These are phyloP conservation scores for Cantharellus cinnabarinus DNA, from an alignment of 768 basidiomycete genomes.

Conservation along the genomic window DNA sequence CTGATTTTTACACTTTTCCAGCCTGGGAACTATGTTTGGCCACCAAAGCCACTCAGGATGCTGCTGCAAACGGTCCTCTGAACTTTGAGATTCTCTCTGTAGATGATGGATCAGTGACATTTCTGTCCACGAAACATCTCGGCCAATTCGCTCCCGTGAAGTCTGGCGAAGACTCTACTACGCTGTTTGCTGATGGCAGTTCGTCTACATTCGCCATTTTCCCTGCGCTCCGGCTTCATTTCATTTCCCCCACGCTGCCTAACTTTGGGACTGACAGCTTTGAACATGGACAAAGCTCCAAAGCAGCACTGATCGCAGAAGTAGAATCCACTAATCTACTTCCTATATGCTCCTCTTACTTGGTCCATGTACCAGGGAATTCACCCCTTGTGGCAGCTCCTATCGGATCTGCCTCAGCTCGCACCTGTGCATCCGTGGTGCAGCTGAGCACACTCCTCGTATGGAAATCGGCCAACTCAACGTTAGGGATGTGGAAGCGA, in stretches of 20 bases:
- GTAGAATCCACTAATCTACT: conserved; percentile 22
- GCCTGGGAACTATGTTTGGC: conserved; percentile 42
- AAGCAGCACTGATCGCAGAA: conserved; percentile 1
- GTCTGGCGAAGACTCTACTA: not conserved
- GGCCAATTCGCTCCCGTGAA: not conserved
- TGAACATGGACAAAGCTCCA: too few relatives aligned
- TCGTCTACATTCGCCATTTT: not conserved
- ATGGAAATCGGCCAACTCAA: conserved; percentile 24
- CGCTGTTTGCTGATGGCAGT: conserved; percentile 6
- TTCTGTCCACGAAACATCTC: conserved; percentile 16
- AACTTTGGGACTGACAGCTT: not conserved
- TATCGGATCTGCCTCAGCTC: conserved; percentile 8
- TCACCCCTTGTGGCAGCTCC: conserved; percentile 20
- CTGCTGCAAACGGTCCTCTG: conserved; percentile 25
- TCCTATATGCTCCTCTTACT: conserved; percentile 35
- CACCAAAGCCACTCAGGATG: conserved; percentile 17
- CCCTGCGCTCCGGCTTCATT: not conserved
- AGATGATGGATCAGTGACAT: conserved; percentile 39
- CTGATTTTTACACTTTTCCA: conserved; percentile 14
- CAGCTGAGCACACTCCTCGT: conserved; percentile 42
- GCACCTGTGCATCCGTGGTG: conserved; percentile 11
- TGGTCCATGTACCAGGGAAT: conserved; percentile 35
- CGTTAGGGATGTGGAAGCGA: conserved; percentile 14
- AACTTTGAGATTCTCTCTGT: conserved; percentile 43
- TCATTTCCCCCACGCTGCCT: not conserved